Evolutionary conservation across 108 stramenopile genomes (phyloP).

Genomic region (Tribonema minus): DNA sequence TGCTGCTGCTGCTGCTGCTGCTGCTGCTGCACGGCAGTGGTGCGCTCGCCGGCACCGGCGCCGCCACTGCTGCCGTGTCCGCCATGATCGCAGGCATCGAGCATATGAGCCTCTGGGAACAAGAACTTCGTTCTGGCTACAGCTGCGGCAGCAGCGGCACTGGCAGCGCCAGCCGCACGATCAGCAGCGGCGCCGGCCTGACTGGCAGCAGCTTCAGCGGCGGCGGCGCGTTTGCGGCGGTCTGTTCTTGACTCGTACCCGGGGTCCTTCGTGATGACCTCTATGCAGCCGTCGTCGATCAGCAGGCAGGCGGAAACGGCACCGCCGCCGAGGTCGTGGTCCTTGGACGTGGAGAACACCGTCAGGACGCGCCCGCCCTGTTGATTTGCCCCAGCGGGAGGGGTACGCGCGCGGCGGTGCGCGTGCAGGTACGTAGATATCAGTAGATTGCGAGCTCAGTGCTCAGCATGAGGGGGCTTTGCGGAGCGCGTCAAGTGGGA

Average conservation of each 20-base stretch:
- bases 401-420: too few relatives aligned
- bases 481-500: too few relatives aligned
- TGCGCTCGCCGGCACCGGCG: too few relatives aligned
- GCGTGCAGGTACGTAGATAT: too few relatives aligned
- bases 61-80: background rate
- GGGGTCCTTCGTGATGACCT: background rate
- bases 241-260: background rate
- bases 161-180: too few relatives aligned
- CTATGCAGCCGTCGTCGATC: constrained; percentile 51
- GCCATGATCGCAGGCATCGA: background rate
- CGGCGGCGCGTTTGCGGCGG: background rate
- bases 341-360: constrained; percentile 62
- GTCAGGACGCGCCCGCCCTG: constrained; percentile 90
- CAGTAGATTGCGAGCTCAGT: too few relatives aligned
- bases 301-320: constrained; percentile 60
- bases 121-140: background rate
- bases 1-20: too few relatives aligned
- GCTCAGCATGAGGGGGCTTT: too few relatives aligned
- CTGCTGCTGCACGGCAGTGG: too few relatives aligned
- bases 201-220: too few relatives aligned
- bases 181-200: too few relatives aligned
- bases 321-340: constrained; percentile 54
- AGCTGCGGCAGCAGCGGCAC: background rate
- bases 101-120: background rate
- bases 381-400: too few relatives aligned